Conservation (phyloP, 306 rosid genomes). For the Coriaria nepalensis region DNA sequence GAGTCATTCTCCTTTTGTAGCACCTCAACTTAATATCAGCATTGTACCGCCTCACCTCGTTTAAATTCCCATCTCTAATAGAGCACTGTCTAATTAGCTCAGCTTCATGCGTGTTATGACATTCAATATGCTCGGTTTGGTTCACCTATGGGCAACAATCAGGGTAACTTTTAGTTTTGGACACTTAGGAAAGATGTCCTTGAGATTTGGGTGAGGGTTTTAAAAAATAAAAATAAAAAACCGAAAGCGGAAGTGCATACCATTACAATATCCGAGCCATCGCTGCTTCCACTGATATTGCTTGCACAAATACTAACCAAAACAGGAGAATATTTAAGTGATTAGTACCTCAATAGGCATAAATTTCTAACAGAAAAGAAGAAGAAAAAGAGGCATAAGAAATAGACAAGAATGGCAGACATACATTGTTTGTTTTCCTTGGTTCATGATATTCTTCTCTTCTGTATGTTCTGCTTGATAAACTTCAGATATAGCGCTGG, state of each 20-base stretch:
- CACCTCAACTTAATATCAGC: conserved; percentile 9
- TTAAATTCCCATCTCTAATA: conserved; percentile 3
- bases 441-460: conserved; percentile 15
- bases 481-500: conserved; percentile 33
- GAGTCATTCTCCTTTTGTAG: conserved; percentile 33
- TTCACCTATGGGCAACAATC: conserved; percentile 20
- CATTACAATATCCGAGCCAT: conserved; percentile 8
- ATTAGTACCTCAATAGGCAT: not conserved
- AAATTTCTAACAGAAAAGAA: not conserved
- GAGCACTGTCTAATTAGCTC: conserved; percentile 18
- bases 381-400: not conserved
- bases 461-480: conserved; percentile 27
- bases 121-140: conserved; percentile 11
- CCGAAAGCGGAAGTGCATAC: conserved; percentile 9
- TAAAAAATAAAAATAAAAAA: conserved; percentile 5
- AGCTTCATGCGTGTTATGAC: conserved; percentile 8
- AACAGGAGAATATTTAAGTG: conserved; percentile 11
- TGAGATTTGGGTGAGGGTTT: not conserved
- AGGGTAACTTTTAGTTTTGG: not conserved
- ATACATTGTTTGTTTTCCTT: conserved; percentile 32
- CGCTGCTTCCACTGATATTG: conserved; percentile 7
- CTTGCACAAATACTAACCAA: conserved; percentile 21
- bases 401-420: conserved; percentile 21
- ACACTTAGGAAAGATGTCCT: not conserved
- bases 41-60: conserved; percentile 2